Percentiles rank a stretch among this genome's conserved stretches.
Conservation (phyloP, 345 rosid species). For the Aurinia saxatilis region DNA sequence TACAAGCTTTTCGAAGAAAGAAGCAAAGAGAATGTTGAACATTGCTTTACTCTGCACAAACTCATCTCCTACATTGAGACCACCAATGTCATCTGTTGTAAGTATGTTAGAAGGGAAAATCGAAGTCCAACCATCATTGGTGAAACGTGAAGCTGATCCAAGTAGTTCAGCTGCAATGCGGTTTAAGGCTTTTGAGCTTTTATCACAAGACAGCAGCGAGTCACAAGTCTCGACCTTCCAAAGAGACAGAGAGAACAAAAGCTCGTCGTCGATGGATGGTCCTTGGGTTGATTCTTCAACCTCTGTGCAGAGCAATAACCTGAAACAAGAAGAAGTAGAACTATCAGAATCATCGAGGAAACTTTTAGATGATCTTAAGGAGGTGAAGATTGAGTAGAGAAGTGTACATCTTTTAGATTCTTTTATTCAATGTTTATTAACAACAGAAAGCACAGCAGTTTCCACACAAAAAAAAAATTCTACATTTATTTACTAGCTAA, state of each 20-base stretch:
- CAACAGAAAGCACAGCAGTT: background rate
- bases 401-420: background rate
- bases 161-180: constrained; percentile 44
- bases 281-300: constrained; percentile 57
- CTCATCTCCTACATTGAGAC: constrained; percentile 82
- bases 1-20: constrained; percentile 41
- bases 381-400: constrained; percentile 19
- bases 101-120: constrained; percentile 75
- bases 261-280: constrained; percentile 50
- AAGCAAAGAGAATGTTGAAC: constrained; percentile 64
- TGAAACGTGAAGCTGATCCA: constrained; percentile 43
- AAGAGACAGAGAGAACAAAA: constrained; percentile 31
- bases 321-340: background rate
- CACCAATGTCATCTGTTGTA: constrained; percentile 78
- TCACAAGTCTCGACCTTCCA: constrained; percentile 35
- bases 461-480: too few relatives aligned
- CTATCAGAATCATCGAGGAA: constrained; percentile 12
- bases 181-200: constrained; percentile 67
- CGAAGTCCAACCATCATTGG: constrained; percentile 60
- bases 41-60: constrained; percentile 80
- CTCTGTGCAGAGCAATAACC: constrained; percentile 30
- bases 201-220: constrained; percentile 56
- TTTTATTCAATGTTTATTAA: background rate
- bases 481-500: too few relatives aligned
- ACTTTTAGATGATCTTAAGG: constrained; percentile 20